These are phyloP conservation scores for Phytophthora pinifolia DNA, from an alignment of 352 stramenopile genomes.

Conservation along the genomic window DNA sequence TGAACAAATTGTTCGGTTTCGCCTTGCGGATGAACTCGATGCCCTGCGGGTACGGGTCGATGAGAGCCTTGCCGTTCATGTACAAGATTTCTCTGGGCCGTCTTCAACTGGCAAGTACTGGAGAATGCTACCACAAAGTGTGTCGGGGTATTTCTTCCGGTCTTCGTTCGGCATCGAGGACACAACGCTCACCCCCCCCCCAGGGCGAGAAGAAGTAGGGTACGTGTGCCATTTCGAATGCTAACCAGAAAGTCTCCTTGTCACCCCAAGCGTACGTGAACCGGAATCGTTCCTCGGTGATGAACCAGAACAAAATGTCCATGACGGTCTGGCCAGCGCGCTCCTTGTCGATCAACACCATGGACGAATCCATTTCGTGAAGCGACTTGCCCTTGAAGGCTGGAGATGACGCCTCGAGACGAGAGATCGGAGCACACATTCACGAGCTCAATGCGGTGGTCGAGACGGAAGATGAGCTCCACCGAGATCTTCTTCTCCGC, in stretches of 20 bases:
- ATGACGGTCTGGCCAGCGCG: constrained; percentile 30
- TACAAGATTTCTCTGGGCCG: constrained; percentile 27
- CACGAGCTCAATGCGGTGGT: constrained; percentile 33
- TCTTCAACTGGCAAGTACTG: constrained; percentile 35
- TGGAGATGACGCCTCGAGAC: constrained; percentile 15
- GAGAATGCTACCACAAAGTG: constrained; percentile 38
- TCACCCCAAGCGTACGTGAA: constrained; percentile 42
- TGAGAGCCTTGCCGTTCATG: constrained; percentile 28
- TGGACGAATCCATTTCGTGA: constrained; percentile 69
- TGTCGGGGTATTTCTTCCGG: constrained; percentile 30
- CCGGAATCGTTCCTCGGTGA: constrained; percentile 33
- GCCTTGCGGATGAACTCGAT: constrained; percentile 37
- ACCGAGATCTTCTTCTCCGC: constrained; percentile 33
- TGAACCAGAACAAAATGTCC: constrained; percentile 36
- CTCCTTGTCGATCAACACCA: constrained; percentile 55
- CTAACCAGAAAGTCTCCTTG: constrained; percentile 49
- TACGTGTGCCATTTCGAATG: constrained; percentile 34
- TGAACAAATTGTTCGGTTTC: constrained; percentile 42
- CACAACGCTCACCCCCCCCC: constrained; percentile 37
- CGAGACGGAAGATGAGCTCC: constrained; percentile 26
- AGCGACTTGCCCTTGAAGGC: constrained; percentile 43
- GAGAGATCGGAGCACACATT: constrained; percentile 42
- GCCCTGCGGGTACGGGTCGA: constrained; percentile 28
- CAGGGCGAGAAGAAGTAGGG: constrained; percentile 45
- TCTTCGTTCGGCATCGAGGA: constrained; percentile 37